Percentiles rank a stretch among this genome's conserved stretches.
Evolutionary conservation across 306 rosid genomes (phyloP).

Genomic region (Sesbania bispinosa): DNA sequence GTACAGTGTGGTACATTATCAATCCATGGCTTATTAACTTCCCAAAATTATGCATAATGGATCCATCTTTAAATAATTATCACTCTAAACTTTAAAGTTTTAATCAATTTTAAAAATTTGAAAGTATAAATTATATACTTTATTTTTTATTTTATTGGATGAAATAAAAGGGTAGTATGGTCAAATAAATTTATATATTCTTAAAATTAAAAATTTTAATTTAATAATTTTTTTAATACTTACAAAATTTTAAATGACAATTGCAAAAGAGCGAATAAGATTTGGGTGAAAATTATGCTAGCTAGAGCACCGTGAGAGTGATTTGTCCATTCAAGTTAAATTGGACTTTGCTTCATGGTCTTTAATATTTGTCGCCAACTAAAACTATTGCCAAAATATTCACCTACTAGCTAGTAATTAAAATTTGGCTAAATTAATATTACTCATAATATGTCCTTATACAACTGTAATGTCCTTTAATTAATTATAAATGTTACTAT

Average conservation of each 20-base stretch:
- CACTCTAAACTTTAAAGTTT: neutral
- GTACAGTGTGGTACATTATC: neutral
- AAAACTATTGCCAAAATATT: no score
- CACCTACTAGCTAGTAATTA: no score
- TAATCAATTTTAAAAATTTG: neutral
- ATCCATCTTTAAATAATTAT: neutral
- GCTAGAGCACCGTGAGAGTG: neutral
- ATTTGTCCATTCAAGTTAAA: neutral
- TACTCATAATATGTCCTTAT: no score
- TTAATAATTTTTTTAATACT: no score
- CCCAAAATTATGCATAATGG: neutral
- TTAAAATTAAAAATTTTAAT: no score
- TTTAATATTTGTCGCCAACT: neutral
- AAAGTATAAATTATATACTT: neutral
- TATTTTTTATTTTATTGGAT: neutral
- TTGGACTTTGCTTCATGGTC: neutral
- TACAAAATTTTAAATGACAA: no score
- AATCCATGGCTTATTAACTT: neutral
- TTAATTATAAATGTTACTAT: no score
- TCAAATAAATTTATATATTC: neutral
- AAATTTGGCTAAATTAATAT: no score
- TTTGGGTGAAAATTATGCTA: neutral
- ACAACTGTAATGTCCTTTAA: no score
- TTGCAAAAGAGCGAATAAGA: neutral
- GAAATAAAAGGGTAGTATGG: neutral